Conservation (phyloP, 2,329 filamentous ascomycete species). For the Fusarium graminum region DNA sequence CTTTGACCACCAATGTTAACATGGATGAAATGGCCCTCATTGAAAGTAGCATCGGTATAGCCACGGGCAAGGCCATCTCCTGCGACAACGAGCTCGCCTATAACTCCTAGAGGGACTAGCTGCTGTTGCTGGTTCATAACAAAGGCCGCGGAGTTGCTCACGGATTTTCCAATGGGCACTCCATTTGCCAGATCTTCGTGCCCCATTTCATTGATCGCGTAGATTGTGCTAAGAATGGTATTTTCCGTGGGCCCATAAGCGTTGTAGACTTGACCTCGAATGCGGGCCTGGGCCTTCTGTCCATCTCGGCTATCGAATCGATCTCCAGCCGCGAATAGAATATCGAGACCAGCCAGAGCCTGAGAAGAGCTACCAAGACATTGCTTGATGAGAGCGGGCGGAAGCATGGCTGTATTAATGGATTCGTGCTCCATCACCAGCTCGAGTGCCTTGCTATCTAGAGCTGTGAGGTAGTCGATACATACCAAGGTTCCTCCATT, state of each 20-base stretch:
- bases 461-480: conserved; percentile 29
- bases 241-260: conserved; percentile 8
- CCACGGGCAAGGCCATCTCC: conserved; percentile 26
- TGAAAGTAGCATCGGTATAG: conserved; percentile 27
- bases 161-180: too few species aligned
- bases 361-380: too few species aligned
- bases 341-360: too few species aligned
- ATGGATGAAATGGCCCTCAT: conserved; percentile 3
- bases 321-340: conserved; percentile 19
- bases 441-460: conserved; percentile 25
- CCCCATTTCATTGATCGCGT: conserved; percentile 7
- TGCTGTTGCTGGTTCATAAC: not conserved
- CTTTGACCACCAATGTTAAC: too few species aligned
- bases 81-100: conserved; percentile 44
- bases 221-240: conserved; percentile 32
- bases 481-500: conserved; percentile 42
- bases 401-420: too few species aligned
- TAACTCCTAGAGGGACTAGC: conserved; percentile 34
- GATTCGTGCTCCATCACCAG: too few species aligned
- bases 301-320: conserved; percentile 26
- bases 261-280: conserved; percentile 15
- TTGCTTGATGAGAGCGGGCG: too few species aligned
- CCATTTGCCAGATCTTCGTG: too few species aligned
- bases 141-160: too few species aligned
- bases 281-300: not conserved